Evolutionary conservation across 352 stramenopile species (phyloP).

Genomic region (Pythium folliculosum): DNA sequence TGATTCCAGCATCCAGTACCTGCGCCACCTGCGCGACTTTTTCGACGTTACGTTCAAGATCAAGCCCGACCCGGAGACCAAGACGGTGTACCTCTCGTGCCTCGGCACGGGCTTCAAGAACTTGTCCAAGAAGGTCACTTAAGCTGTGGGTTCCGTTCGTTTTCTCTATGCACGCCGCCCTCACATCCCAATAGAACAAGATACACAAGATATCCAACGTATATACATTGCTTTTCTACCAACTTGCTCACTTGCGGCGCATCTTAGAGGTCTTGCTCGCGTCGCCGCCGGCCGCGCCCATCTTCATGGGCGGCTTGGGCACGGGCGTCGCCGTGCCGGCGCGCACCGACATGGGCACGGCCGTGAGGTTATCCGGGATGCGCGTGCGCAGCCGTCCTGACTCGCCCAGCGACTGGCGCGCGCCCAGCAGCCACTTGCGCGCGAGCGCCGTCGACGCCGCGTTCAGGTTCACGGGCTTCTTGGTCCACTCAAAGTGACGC

Average conservation of each 20-base stretch:
- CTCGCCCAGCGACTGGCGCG: conserved; percentile 60
- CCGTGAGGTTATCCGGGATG: conserved; percentile 56
- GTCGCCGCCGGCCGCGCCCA: conserved; percentile 66
- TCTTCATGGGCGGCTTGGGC: conserved; percentile 72
- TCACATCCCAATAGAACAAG: conserved; percentile 7
- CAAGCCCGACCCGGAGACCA: conserved; percentile 84
- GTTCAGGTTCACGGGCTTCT: conserved; percentile 66
- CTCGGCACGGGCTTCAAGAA: conserved; percentile 96
- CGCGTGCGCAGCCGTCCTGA: conserved; percentile 38
- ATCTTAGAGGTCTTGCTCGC: conserved; percentile 61
- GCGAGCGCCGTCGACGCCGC: conserved; percentile 81
- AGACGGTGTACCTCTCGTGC: conserved; percentile 93
- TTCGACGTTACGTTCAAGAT: conserved; percentile 95
- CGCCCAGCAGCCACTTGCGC: conserved; percentile 76
- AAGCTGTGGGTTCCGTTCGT: conserved; percentile 30
- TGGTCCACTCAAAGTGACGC: conserved; percentile 78
- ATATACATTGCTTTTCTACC: neutral
- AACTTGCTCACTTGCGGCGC: conserved; percentile 51
- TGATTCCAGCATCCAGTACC: conserved; percentile 69
- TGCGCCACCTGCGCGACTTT: conserved; percentile 91
- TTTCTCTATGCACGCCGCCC: neutral
- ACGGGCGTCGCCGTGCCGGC: conserved; percentile 57
- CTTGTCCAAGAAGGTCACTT: conserved; percentile 94
- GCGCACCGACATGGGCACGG: conserved; percentile 53
- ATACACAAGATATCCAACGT: conserved; percentile 13